Conservation (phyloP, 345 rosid species). For the Ceriops decandra region DNA sequence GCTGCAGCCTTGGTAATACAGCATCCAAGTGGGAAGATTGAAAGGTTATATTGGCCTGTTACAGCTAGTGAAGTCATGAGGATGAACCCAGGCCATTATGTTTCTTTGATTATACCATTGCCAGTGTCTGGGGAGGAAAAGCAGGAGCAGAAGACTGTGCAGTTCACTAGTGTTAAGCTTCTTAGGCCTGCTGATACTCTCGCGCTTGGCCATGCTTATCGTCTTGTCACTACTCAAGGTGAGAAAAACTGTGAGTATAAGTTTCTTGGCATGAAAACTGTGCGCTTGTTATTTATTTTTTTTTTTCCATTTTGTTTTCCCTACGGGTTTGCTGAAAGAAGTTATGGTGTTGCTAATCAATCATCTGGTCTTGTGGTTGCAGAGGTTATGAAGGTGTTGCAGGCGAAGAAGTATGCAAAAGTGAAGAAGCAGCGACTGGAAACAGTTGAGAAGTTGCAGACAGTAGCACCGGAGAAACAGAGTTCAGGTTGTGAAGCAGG, state of each 20-base stretch:
- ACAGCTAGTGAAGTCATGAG: constrained; percentile 76
- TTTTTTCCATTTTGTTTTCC: neutral
- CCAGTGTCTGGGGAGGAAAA: constrained; percentile 29
- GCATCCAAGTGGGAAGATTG: constrained; percentile 78
- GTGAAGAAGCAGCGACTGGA: constrained; percentile 53
- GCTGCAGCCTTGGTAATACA: constrained; percentile 93
- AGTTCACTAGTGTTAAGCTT: constrained; percentile 86
- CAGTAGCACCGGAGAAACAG: constrained; percentile 27
- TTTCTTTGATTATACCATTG: constrained; percentile 86
- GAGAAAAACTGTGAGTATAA: neutral
- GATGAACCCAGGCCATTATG: constrained; percentile 85
- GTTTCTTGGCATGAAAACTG: neutral
- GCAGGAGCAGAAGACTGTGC: constrained; percentile 33
- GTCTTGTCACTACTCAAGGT: constrained; percentile 95
- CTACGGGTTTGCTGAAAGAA: no score
- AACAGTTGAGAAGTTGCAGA: constrained; percentile 35
- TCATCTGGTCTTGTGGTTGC: constrained; percentile 7
- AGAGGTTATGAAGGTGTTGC: constrained; percentile 88
- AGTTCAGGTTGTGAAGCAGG: constrained; percentile 30
- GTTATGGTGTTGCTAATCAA: neutral
- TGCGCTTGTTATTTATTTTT: neutral
- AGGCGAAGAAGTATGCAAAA: constrained; percentile 79
- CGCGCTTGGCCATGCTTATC: constrained; percentile 88
- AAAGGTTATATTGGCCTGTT: constrained; percentile 72
- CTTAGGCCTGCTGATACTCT: constrained; percentile 81